Percentiles rank a stretch among this genome's conserved stretches.
phyloP scores from a whole-genome alignment of 768 basidiomycete genomes.

The Kwoniella sp. region DNA sequence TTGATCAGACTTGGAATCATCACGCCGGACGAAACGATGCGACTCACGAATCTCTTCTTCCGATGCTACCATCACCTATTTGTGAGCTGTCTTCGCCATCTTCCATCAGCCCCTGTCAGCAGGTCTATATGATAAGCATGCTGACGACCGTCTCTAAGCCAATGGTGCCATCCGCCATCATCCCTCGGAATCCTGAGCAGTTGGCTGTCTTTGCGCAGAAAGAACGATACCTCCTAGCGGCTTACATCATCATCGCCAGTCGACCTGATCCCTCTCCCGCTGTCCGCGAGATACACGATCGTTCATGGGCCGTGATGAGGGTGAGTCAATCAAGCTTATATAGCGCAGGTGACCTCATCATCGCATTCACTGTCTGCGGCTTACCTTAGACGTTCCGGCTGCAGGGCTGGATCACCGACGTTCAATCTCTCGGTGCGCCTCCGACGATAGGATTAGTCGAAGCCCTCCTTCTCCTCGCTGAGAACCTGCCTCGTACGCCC shows the following conservation, averaged over 20 bases:
- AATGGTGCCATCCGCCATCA: conserved; percentile 38
- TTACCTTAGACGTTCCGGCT: too few species aligned
- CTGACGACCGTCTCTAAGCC: conserved; percentile 29
- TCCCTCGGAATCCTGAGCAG: conserved; percentile 39
- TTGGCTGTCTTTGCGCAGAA: conserved; percentile 43
- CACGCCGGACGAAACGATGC: conserved; percentile 29
- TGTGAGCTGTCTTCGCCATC: conserved; percentile 35
- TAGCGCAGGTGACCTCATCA: too few species aligned
- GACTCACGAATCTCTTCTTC: conserved; percentile 45
- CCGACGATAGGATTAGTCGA: conserved; percentile 52
- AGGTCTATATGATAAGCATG: not conserved
- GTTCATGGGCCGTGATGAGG: conserved; percentile 44
- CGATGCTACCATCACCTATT: conserved; percentile 49
- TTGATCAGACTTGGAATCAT: conserved; percentile 47
- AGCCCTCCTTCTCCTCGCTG: conserved; percentile 48
- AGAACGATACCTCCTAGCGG: conserved; percentile 45
- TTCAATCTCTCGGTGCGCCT: conserved; percentile 47
- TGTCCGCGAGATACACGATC: conserved; percentile 45
- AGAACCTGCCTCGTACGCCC: conserved; percentile 51
- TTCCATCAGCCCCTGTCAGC: not conserved
- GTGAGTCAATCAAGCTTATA: conserved; percentile 27
- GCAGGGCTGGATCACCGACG: conserved; percentile 51
- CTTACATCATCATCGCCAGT: conserved; percentile 53
- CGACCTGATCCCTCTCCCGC: conserved; percentile 32
- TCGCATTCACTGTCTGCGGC: too few species aligned